Base-by-base conservation (phyloP, 108 stramenopile genomes). In the Mediolabrus comicus region DNA sequence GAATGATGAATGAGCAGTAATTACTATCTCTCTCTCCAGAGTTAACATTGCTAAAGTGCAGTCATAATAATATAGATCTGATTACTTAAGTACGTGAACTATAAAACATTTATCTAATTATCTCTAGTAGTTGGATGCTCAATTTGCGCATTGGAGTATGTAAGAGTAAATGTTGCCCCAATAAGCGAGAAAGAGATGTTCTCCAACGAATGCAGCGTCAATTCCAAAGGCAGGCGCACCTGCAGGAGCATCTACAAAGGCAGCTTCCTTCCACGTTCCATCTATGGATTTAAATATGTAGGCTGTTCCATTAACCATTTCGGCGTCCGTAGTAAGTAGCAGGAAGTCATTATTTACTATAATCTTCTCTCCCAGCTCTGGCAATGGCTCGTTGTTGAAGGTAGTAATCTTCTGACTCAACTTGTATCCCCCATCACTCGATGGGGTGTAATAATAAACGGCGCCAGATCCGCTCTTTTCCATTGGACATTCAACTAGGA, bases 1-100 rank as follows among this genome's bases (percentile, higher is more conserved):
- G 92, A 38, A 67, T 94, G 67, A 94, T 94, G 92, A 89, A 94
- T 82, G 83, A 77, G 49, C 75, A 68, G 43, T 75, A 66, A 22
- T 16, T n/a, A n/a, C n/a, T n/a, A n/a, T n/a, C n/a, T n/a, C n/a
- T n/a, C n/a, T n/a, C n/a, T n/a, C n/a, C n/a, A n/a, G n/a, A n/a
- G n/a, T n/a, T n/a, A n/a, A n/a, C n/a, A n/a, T n/a, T n/a, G n/a
- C n/a, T n/a, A n/a, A n/a, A n/a, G n/a, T n/a, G n/a, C n/a, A n/a
- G n/a, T n/a, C n/a, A n/a, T n/a, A n/a, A n/a, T n/a, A n/a, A n/a
- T n/a, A n/a, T n/a, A n/a, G n/a, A 19, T 17, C 43, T 19, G 22
- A 41, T 46, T 46, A 1, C 46, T 22, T 49, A 49, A 49, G 46
- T 49, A 7, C 17, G 46, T 22, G 8, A 17, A 8, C 46, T 3